Evolutionary conservation across 1,284 basidiomycete genomes (phyloP).

Genomic region (Ceratobasidium papillatum): DNA sequence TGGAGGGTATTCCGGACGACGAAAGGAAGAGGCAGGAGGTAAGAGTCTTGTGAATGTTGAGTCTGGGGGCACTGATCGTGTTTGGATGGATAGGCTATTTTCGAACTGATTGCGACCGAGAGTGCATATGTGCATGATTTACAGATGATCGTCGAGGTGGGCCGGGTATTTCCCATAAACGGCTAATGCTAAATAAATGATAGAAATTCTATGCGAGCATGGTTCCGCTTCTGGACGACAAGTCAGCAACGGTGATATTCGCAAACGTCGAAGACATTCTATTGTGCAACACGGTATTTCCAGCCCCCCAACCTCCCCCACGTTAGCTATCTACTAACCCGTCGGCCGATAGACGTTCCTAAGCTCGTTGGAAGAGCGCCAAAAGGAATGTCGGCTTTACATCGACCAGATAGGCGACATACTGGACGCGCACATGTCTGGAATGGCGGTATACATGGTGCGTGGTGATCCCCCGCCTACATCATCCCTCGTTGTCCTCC

Average conservation of each 20-base stretch:
- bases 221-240: slow-evolving; percentile 75
- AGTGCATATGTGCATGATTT: slow-evolving; percentile 86
- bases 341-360: slow-evolving; percentile 69
- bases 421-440: slow-evolving; percentile 73
- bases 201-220: slow-evolving; percentile 85
- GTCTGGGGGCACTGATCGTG: background rate
- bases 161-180: slow-evolving; percentile 40
- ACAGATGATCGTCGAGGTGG: slow-evolving; percentile 87
- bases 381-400: slow-evolving; percentile 89
- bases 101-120: slow-evolving; percentile 92
- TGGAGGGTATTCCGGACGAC: slow-evolving; percentile 75
- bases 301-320: slow-evolving; percentile 33
- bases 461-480: slow-evolving; percentile 45
- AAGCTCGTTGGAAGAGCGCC: slow-evolving; percentile 87
- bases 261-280: slow-evolving; percentile 93
- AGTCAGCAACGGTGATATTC: slow-evolving; percentile 85
- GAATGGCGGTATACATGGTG: slow-evolving; percentile 83
- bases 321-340: slow-evolving; percentile 35
- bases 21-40: slow-evolving; percentile 92
- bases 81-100: slow-evolving; percentile 67
- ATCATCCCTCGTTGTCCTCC: slow-evolving; percentile 5
- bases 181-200: background rate
- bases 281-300: slow-evolving; percentile 79
- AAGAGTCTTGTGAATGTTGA: slow-evolving; percentile 42
- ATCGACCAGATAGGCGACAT: slow-evolving; percentile 90